These are phyloP conservation scores for Craterostigma plantagineum DNA, from an alignment of 257 asterid species.

Conservation along the genomic window DNA sequence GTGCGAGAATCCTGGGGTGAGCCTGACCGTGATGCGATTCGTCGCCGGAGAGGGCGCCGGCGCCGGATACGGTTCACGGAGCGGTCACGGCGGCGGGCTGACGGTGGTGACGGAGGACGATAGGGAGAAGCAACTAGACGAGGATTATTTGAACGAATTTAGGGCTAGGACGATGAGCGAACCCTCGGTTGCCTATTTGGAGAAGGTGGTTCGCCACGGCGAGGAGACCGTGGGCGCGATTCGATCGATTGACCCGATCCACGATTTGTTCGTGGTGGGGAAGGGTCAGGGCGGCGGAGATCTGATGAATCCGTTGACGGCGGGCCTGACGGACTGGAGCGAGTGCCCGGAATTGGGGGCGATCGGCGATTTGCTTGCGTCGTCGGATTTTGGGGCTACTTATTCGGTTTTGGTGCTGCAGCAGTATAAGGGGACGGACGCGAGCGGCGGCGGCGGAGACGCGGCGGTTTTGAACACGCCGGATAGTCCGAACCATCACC, in stretches of 20 bases:
- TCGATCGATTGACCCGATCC: conserved; percentile 35
- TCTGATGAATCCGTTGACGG: too few species aligned
- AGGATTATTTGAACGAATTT: conserved; percentile 42
- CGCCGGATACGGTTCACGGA: not conserved
- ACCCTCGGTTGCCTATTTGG: conserved; percentile 22
- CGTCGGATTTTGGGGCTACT: conserved; percentile 66
- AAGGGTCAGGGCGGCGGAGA: conserved; percentile 56
- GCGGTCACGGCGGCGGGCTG: not conserved
- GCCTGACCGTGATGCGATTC: conserved; percentile 46
- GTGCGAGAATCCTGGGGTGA: conserved; percentile 46
- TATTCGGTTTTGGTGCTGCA: conserved; percentile 80
- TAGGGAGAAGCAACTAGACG: conserved; percentile 41
- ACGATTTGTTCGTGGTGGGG: conserved; percentile 68
- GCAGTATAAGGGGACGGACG: conserved; percentile 47
- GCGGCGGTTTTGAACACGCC: too few species aligned
- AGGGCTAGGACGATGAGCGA: conserved; percentile 23
- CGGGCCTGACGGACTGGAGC: conserved; percentile 92
- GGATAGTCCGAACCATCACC: too few species aligned
- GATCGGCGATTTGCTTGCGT: conserved; percentile 75
- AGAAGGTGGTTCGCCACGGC: conserved; percentile 53
- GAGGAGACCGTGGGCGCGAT: conserved; percentile 76
- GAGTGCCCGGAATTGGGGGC: conserved; percentile 95
- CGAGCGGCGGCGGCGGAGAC: conserved; percentile 18
- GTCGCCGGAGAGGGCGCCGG: conserved; percentile 19
- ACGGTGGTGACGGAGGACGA: conserved; percentile 27